Evolutionary conservation across 2,329 filamentous ascomycete genomes (phyloP).

Genomic region (Pseudogymnoascus sp.): DNA sequence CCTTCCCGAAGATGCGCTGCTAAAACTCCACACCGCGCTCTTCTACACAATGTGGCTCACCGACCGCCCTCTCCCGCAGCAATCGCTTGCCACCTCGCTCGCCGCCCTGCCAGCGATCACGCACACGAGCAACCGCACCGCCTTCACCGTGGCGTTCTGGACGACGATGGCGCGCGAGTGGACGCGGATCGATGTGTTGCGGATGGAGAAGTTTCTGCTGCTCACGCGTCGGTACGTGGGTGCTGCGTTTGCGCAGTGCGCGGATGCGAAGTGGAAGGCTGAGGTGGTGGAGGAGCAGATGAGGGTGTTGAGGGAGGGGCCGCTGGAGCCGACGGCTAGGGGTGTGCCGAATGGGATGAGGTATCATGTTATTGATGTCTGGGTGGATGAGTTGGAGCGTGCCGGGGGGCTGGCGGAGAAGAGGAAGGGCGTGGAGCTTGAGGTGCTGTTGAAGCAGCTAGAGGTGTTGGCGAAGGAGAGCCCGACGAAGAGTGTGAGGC

Average conservation of each 20-base stretch:
- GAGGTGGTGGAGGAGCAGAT: constrained; percentile 35
- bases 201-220: constrained; percentile 89
- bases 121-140: constrained; percentile 35
- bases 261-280: constrained; percentile 29
- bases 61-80: constrained; percentile 80
- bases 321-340: constrained; percentile 34
- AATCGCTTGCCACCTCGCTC: constrained; percentile 70
- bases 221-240: constrained; percentile 71
- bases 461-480: constrained; percentile 39
- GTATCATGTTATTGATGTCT: constrained; percentile 83
- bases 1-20: constrained; percentile 60
- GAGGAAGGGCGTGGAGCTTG: constrained; percentile 28
- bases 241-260: constrained; percentile 50
- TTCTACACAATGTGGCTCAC: constrained; percentile 94
- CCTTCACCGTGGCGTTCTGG: constrained; percentile 59
- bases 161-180: constrained; percentile 61
- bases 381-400: constrained; percentile 80
- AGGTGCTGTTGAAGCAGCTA: constrained; percentile 35
- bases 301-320: constrained; percentile 36
- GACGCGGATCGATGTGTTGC: constrained; percentile 61
- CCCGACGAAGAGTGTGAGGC: constrained; percentile 63
- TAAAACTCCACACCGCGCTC: constrained; percentile 91
- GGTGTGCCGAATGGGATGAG: constrained; percentile 71
- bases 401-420: constrained; percentile 43
- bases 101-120: constrained; percentile 59